Evolutionary conservation across 2,329 filamentous ascomycete species (phyloP).

Genomic region (Fusarium odoratissimum): DNA sequence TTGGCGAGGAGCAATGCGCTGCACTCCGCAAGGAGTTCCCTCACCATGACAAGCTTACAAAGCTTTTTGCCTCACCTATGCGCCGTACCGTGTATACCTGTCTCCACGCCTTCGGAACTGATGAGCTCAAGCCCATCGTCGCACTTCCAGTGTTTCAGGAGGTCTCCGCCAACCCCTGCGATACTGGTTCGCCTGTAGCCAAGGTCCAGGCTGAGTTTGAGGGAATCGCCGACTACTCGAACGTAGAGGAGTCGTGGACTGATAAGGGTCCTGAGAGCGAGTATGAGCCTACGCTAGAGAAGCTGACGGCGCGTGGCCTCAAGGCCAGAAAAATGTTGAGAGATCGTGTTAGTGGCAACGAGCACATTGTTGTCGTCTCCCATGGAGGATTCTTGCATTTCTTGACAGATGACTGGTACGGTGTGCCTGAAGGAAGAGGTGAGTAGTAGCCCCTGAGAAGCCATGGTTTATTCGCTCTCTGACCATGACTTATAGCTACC

Average conservation of each 20-base stretch:
- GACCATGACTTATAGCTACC: slow-evolving; percentile 63
- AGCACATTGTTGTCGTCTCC: slow-evolving; percentile 79
- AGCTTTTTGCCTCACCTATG: slow-evolving; percentile 82
- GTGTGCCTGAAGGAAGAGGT: slow-evolving; percentile 59
- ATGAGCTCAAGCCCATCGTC: slow-evolving; percentile 62
- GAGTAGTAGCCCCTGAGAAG: slow-evolving; percentile 36
- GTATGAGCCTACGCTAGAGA: slow-evolving; percentile 61
- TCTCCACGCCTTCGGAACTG: slow-evolving; percentile 73
- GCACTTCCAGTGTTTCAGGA: slow-evolving; percentile 84
- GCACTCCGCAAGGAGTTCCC: slow-evolving; percentile 72
- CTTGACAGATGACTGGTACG: slow-evolving; percentile 83
- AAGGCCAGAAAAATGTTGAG: slow-evolving; percentile 70
- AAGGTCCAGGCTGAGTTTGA: slow-evolving; percentile 71
- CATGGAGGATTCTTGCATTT: slow-evolving; percentile 90
- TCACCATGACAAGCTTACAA: slow-evolving; percentile 71
- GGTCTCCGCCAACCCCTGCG: slow-evolving; percentile 78
- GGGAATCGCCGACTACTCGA: slow-evolving; percentile 69
- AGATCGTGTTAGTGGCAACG: slow-evolving; percentile 62
- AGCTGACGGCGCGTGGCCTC: slow-evolving; percentile 71
- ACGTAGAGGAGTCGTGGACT: slow-evolving; percentile 77
- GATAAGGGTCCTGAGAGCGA: slow-evolving; percentile 64
- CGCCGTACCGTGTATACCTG: slow-evolving; percentile 85
- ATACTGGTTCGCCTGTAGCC: slow-evolving; percentile 72
- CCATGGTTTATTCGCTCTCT: neutral
- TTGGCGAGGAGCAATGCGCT: slow-evolving; percentile 81